Conservation (phyloP, 2,329 filamentous ascomycete species). For the Penicillium aurantiogriseum region DNA sequence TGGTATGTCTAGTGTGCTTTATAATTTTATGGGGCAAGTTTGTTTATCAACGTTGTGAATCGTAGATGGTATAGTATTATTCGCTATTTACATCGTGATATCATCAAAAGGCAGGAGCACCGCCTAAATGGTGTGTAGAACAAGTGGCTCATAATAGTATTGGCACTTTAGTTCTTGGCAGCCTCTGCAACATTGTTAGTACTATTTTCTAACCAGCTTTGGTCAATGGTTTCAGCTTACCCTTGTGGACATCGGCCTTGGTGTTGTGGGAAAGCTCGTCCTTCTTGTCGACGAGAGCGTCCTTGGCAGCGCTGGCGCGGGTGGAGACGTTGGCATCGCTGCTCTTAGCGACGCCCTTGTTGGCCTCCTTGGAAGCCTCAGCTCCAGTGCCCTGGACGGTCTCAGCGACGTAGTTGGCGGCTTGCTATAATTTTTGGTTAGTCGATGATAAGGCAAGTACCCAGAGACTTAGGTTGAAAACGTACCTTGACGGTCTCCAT, state of each 20-base stretch:
- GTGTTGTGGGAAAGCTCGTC: slow-evolving; percentile 53
- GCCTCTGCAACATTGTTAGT: slow-evolving; percentile 11
- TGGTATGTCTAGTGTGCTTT: neutral
- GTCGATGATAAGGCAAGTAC: neutral
- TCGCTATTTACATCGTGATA: slow-evolving; percentile 1
- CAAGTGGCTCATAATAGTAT: neutral
- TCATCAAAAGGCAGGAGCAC: neutral
- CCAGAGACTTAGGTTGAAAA: neutral
- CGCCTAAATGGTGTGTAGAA: neutral
- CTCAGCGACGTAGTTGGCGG: slow-evolving; percentile 68
- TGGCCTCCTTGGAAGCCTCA: slow-evolving; percentile 64
- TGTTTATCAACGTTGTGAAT: neutral
- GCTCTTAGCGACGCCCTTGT: slow-evolving; percentile 68
- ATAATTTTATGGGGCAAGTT: neutral
- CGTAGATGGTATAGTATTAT: slow-evolving; percentile 2
- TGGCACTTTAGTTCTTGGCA: slow-evolving; percentile 14
- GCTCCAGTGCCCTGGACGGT: slow-evolving; percentile 57
- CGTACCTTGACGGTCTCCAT: slow-evolving; percentile 25
- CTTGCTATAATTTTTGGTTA: slow-evolving; percentile 44
- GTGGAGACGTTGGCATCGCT: slow-evolving; percentile 52
- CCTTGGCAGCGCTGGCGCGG: slow-evolving; percentile 55
- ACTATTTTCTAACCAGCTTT: neutral
- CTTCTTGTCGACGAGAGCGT: slow-evolving; percentile 54
- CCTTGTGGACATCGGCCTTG: slow-evolving; percentile 27
- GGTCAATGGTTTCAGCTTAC: slow-evolving; percentile 3